phyloP scores from a whole-genome alignment of 768 basidiomycete species.

The Pleurotus tuber-regium region DNA sequence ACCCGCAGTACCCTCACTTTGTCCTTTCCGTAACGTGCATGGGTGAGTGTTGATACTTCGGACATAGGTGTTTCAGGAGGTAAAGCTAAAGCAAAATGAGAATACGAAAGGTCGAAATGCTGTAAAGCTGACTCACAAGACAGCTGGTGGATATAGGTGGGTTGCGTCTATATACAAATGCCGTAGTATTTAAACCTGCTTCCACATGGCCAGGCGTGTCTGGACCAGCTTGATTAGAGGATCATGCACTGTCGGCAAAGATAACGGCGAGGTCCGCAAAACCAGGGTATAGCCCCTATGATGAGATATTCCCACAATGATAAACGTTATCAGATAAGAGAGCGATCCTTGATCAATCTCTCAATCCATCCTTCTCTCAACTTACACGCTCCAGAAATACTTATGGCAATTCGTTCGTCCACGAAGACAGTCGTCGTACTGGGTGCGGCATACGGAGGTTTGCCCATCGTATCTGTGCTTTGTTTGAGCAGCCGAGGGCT shows the following conservation, averaged over 20 bases:
- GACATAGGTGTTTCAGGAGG: background rate
- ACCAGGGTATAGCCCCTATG: background rate
- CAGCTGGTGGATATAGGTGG: too few relatives aligned
- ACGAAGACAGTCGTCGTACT: slow-evolving; percentile 46
- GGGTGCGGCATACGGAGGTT: slow-evolving; percentile 57
- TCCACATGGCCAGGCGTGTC: slow-evolving; percentile 5
- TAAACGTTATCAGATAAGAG: slow-evolving; percentile 9
- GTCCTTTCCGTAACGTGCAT: slow-evolving; percentile 84
- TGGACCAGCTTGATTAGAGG: background rate
- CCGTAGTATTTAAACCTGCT: background rate
- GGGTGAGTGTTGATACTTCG: slow-evolving; percentile 24
- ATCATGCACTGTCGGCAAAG: background rate
- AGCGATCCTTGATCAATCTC: background rate
- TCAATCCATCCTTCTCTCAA: background rate
- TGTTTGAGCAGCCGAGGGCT: slow-evolving; percentile 2
- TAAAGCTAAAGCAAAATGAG: background rate
- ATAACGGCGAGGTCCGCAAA: background rate
- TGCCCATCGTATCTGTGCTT: slow-evolving; percentile 12
- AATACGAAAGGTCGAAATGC: too few relatives aligned
- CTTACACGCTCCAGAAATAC: background rate
- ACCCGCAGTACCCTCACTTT: slow-evolving; percentile 84
- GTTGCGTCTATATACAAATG: too few relatives aligned
- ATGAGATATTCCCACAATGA: background rate
- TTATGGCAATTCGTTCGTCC: background rate
- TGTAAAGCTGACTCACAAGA: too few relatives aligned